phyloP scores from a whole-genome alignment of 2,329 filamentous ascomycete species.

The Sclerotinia trifoliorum region DNA sequence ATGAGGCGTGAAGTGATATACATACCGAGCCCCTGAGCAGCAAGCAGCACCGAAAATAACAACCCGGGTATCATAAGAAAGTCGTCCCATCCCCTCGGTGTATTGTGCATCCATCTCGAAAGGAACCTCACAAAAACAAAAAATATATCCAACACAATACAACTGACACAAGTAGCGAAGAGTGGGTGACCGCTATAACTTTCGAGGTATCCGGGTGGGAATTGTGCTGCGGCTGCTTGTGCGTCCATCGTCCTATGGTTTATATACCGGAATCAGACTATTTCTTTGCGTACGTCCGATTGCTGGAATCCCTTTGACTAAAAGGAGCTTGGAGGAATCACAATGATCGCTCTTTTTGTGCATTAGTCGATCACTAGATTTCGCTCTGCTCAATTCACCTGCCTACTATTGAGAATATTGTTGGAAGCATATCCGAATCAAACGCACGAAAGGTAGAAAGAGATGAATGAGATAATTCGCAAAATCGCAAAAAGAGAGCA shows the following conservation, averaged over 20 bases:
- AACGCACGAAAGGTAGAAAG: background rate
- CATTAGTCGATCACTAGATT: slow-evolving; percentile 12
- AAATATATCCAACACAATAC: slow-evolving; percentile 9
- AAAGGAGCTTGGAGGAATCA: background rate
- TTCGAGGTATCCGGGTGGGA: slow-evolving; percentile 17
- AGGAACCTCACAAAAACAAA: slow-evolving; percentile 14
- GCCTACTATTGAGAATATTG: background rate
- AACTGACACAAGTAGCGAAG: slow-evolving; percentile 11
- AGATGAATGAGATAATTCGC: background rate
- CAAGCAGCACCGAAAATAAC: slow-evolving; percentile 15
- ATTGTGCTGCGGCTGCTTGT: slow-evolving; percentile 8
- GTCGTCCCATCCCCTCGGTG: slow-evolving; percentile 22
- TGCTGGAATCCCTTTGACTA: background rate
- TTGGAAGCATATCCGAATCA: slow-evolving; percentile 7
- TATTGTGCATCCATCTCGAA: slow-evolving; percentile 18
- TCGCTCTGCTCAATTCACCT: slow-evolving; percentile 3
- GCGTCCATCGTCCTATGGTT: slow-evolving; percentile 8
- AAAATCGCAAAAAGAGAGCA: slow-evolving; percentile 8
- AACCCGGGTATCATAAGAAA: slow-evolving; percentile 21
- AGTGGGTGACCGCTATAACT: slow-evolving; percentile 18
- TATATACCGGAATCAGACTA: background rate
- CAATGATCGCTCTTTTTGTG: slow-evolving; percentile 1
- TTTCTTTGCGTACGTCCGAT: background rate
- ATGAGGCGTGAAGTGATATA: background rate
- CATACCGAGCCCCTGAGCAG: slow-evolving; percentile 19